A percentile compares a stretch with the other conserved stretches of the same genome.
phyloP scores from a whole-genome alignment of 345 rosid genomes.

The Triadica sebifera region DNA sequence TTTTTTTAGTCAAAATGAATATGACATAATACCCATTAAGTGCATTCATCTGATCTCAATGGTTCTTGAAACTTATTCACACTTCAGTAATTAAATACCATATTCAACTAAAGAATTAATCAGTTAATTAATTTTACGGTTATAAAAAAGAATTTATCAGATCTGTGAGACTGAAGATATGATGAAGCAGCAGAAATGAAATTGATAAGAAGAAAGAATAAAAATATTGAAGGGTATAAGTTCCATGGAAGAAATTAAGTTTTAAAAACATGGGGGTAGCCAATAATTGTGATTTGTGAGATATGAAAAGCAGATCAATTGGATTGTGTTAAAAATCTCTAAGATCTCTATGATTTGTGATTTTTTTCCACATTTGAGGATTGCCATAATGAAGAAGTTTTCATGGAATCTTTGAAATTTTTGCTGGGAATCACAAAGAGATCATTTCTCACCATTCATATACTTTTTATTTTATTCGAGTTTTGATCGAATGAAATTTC shows the following conservation, averaged over 20 bases:
- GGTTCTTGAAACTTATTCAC: neutral
- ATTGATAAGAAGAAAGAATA: neutral
- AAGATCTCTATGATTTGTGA: conserved; percentile 28
- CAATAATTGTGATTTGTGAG: neutral
- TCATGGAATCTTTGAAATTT: conserved; percentile 18
- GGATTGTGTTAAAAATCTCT: conserved; percentile 26
- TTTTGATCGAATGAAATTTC: too few relatives aligned
- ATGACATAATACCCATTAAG: conserved; percentile 8
- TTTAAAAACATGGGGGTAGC: neutral
- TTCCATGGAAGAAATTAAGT: neutral
- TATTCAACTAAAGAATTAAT: neutral
- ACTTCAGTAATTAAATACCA: neutral
- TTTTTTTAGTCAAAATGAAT: conserved; percentile 12
- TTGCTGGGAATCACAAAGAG: too few relatives aligned
- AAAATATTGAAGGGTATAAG: neutral
- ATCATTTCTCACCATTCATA: too few relatives aligned
- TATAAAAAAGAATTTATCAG: neutral
- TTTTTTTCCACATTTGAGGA: conserved; percentile 23
- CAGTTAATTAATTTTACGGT: neutral
- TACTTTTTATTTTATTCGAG: too few relatives aligned
- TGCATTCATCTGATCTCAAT: conserved; percentile 9
- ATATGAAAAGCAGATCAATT: conserved; percentile 15
- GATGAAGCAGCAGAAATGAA: neutral
- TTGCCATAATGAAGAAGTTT: conserved; percentile 12
- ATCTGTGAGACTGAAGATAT: neutral